Evolutionary conservation across 345 rosid species (phyloP), one percentile per base, ranked within the genome.

Genomic region (Melaleuca alternifolia): DNA sequence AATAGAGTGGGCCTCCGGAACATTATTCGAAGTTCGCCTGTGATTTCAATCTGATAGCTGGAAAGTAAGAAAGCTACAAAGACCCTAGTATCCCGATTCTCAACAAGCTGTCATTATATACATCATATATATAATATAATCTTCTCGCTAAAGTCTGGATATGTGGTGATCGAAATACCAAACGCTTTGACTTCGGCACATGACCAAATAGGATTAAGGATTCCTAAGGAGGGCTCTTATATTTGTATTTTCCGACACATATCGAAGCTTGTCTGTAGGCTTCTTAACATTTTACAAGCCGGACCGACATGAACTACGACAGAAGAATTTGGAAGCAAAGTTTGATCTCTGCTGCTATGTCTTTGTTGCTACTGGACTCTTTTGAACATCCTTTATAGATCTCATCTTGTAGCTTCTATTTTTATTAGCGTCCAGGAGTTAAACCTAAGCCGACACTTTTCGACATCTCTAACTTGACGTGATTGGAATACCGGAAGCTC

Each of bases 381-480:
- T 65, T 65, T 65, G 23, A 44, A 30, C 24, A 28, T 62, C 11
- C 13, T 41, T 30, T 4, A 28, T 2, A 18, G 41, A 62, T 62
- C 10, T 30, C 79, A 9, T 65, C 46, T 16, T 41, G 16, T 0
- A 0, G 79, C 44, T 65, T 59, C 12, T 59, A 0, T 4, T 41
- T 41, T 4, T 41, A 59, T 59, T 5, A 6, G 37, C n/a, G n/a
- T 6, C 14, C 11, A n/a, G 33, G 71, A 16, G 18, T 13, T n/a
- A 33, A n/a, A 59, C 71, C 18, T n/a, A 59, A 59, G 18, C 37
- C 71, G 18, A 59, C n/a, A 13, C 37, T 13, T 8, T 1, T 59
- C 18, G 30, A 7, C n/a, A 12, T 59, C 71, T 16, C 2, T 28
- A 20, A 48, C 26, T 37, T 4, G 4, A 37, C 11, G 2, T 71